Evolutionary conservation across 495 filamentous ascomycete genomes (phyloP).

Genomic region (Penicillium malachiteum): DNA sequence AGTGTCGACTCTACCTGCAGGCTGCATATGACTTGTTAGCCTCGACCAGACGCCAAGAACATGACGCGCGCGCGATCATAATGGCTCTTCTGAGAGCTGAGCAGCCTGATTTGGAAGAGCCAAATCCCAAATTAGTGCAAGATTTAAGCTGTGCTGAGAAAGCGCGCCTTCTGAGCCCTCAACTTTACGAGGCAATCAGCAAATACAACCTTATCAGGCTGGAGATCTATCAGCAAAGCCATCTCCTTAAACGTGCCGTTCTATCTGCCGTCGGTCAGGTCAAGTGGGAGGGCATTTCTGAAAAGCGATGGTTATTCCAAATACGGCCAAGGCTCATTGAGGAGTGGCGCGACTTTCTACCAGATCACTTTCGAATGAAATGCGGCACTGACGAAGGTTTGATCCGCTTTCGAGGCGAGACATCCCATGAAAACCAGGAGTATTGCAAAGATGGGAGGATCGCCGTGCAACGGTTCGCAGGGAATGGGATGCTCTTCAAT

Average conservation of each 20-base stretch:
- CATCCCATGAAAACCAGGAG: constrained; percentile 1
- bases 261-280: constrained; percentile 3
- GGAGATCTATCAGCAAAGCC: constrained; percentile 32
- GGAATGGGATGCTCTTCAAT: constrained; percentile 5
- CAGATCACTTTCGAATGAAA: constrained; percentile 22
- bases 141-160: neutral
- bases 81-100: constrained; percentile 23
- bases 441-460: neutral
- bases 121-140: neutral
- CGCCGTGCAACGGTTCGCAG: constrained; percentile 9
- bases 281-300: constrained; percentile 22
- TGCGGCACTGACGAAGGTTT: constrained; percentile 9
- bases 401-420: constrained; percentile 12
- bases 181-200: constrained; percentile 37
- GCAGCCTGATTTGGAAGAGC: neutral
- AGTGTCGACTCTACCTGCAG: constrained; percentile 25
- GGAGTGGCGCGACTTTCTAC: constrained; percentile 53
- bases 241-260: constrained; percentile 13
- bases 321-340: constrained; percentile 43
- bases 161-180: constrained; percentile 20
- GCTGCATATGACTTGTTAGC: constrained; percentile 34
- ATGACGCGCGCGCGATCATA: constrained; percentile 25
- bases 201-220: constrained; percentile 38
- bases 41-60: constrained; percentile 26
- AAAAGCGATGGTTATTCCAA: constrained; percentile 27